Base-by-base conservation (phyloP, 2,329 filamentous ascomycete species). In the Curvularia sp. region DNA sequence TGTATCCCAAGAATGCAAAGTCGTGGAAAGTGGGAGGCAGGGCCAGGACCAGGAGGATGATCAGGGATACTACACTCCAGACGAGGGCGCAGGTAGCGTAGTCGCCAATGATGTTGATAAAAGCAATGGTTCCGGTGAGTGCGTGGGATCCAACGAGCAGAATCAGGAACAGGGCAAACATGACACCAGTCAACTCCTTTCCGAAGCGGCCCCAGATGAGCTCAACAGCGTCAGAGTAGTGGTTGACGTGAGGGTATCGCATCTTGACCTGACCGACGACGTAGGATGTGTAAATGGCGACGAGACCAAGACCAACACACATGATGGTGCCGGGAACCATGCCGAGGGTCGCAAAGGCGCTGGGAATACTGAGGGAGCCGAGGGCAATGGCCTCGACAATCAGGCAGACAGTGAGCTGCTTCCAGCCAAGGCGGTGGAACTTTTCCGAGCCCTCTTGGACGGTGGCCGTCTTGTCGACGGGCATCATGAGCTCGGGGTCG, bases 61-160 rank as follows among this genome's bases (percentile, higher is more conserved):
- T 73, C 62, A 88, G 70, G 0, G 87, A 88, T 0, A 89, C 79
- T 9, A 89, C 79, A 9, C 84, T 85, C 79, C 87, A 90, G 3
- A 88, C 82, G 55, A 90, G 85, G 8, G 87, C 87, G 75, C 88
- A 91, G 1, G 83, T 84, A 0, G 82, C 50, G 56, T 68, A 82
- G 13, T 85, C 76, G 31, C 87, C 86, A 51, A 91, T 80, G 53
- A 84, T 86, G 70, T 87, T 87, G 76, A 91, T 86, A 53, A 72
- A 75, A 67, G 88, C 88, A 66, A 91, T 89, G 33, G 84, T 86
- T 64, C 90, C 90, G 0, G 89, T 90, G 63, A 91, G 79, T 55
- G 89, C 82, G 77, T 92, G 90, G 20, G 88, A 89, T 48, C 86
- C 88, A 72, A 90, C 88, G 62, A 90, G 83, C 75, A 92, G 88